Evolutionary conservation across 192 early-diverging fungal species (phyloP).

Genomic region (Coemansia sp.): DNA sequence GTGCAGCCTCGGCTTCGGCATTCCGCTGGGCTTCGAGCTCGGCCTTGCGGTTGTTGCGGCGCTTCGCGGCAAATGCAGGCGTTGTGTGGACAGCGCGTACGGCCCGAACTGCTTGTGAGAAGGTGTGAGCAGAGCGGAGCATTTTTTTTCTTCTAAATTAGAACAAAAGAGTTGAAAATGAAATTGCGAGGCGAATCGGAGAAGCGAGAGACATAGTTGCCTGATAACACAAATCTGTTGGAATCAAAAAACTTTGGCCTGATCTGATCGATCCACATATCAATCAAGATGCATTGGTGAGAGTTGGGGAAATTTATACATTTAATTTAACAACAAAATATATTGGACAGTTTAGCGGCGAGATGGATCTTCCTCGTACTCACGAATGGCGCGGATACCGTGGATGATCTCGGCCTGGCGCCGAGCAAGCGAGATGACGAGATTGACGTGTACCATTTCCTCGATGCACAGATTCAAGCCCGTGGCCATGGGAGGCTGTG

Average conservation of each 20-base stretch:
- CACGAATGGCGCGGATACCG: slow-evolving; percentile 44
- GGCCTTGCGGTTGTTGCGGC: slow-evolving; percentile 47
- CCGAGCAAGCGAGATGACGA: slow-evolving; percentile 45
- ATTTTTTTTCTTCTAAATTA: slow-evolving; percentile 2
- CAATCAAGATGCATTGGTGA: not conserved
- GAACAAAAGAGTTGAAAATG: slow-evolving; percentile 1
- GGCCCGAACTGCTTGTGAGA: not conserved
- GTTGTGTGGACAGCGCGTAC: slow-evolving; percentile 48
- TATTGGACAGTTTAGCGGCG: not conserved
- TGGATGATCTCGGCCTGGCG: slow-evolving; percentile 55
- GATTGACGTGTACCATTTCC: slow-evolving; percentile 51
- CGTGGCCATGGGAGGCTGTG: slow-evolving; percentile 41
- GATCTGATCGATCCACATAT: not conserved
- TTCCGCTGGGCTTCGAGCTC: slow-evolving; percentile 45
- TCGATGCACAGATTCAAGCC: slow-evolving; percentile 44
- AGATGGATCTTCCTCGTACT: slow-evolving; percentile 25
- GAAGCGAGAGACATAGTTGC: not conserved
- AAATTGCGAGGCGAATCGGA: not conserved
- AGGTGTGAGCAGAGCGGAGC: slow-evolving; percentile 20
- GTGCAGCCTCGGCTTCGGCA: slow-evolving; percentile 44
- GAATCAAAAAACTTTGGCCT: slow-evolving; percentile 7
- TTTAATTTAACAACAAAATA: not conserved
- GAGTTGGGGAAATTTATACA: not conserved
- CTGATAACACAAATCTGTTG: not conserved
- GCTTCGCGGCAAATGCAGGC: slow-evolving; percentile 8